Evolutionary conservation across 352 stramenopile species (phyloP), one percentile per base, ranked within the genome.

Genomic region (Pythium plurisporium): DNA sequence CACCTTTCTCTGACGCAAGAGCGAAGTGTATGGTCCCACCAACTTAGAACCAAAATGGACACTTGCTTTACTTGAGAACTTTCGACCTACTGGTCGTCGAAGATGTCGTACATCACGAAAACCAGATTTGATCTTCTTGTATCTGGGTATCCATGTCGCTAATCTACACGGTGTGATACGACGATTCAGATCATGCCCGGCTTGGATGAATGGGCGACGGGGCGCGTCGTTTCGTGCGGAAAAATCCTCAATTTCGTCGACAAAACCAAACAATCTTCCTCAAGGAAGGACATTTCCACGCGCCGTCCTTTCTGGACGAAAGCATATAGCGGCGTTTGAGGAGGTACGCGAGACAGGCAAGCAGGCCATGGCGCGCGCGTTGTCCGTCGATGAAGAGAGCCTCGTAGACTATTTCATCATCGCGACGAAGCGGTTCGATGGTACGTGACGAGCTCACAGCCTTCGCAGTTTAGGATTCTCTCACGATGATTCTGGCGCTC

Each of bases 391-490:
- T 4, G 61, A 69, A 29, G 54, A 69, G 22, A 53, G 23, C 19
- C 61, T 77, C 14, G 70, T 75, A 0, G 73, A 82, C 55, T 66
- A 71, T 46, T 80, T 83, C 48, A 59, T 83, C 36, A 62, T 83
- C 26, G 71, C 69, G 3, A 56, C 51, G 50, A 74, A 72, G 59
- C 49, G 51, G n/a, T 50, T 49, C 20, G 58, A 66, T 29, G 60
- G 64, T 72, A 47, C 14, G 57, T 30, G 3, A 7, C 27, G 11
- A 17, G 31, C 22, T 48, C 25, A 48, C 22, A 2, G 42, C 8
- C 42, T 30, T 12, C 8, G n/a, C n/a, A n/a, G n/a, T n/a, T n/a
- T n/a, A n/a, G n/a, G n/a, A n/a, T n/a, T n/a, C n/a, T n/a, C n/a
- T n/a, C n/a, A n/a, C n/a, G n/a, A n/a, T n/a, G n/a, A n/a, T n/a